phyloP scores from a whole-genome alignment of 495 filamentous ascomycete species.

The Neurospora tetraspora region DNA sequence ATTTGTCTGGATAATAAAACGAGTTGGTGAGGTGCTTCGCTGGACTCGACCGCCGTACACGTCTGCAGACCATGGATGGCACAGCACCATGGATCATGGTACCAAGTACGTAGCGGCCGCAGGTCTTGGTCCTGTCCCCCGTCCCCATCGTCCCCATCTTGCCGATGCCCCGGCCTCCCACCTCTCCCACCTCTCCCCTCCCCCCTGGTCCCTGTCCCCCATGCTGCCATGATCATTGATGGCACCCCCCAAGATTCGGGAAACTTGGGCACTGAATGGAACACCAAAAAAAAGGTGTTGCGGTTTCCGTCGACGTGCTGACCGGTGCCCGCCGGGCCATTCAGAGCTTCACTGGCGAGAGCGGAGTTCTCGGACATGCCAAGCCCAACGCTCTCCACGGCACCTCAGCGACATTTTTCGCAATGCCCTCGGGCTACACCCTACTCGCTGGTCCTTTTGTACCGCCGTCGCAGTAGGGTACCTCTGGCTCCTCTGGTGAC shows the following conservation, averaged over 20 bases:
- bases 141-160: background rate
- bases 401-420: background rate
- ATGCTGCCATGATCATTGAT: background rate
- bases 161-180: background rate
- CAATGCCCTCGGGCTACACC: background rate
- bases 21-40: background rate
- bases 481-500: background rate
- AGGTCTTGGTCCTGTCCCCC: background rate
- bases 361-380: background rate
- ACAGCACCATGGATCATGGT: background rate
- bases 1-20: background rate
- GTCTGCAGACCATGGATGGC: background rate
- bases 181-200: background rate
- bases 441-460: background rate
- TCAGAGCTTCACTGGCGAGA: background rate
- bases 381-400: background rate
- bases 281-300: background rate
- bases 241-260: background rate
- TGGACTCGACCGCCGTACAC: background rate
- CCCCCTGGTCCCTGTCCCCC: background rate
- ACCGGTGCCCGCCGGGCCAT: background rate
- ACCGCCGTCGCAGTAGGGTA: background rate
- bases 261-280: background rate
- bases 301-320: background rate
- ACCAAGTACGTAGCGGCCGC: background rate